Conservation (phyloP, 176 grass and related monocot species). For the Elaeis guineensis region DNA sequence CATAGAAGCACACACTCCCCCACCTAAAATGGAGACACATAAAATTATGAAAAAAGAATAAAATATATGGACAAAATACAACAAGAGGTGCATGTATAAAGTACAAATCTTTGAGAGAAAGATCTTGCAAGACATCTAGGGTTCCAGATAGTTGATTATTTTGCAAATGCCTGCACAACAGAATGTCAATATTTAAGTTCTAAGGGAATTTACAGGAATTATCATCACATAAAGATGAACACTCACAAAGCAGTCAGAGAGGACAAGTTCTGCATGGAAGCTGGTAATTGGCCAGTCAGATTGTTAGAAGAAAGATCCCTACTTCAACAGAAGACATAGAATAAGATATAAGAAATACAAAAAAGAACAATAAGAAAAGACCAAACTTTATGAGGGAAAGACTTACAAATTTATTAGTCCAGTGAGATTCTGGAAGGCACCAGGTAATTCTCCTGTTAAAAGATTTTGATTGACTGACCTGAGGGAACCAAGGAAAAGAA, state of each 20-base stretch:
- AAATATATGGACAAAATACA: not conserved
- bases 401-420: slow-evolving; percentile 19
- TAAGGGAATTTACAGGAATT: not conserved
- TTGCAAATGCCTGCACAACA: slow-evolving; percentile 61
- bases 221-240: not conserved
- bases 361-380: not conserved
- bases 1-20: too few relatives aligned
- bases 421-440: slow-evolving; percentile 14
- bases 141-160: slow-evolving; percentile 66
- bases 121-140: slow-evolving; percentile 78
- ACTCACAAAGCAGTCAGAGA: slow-evolving; percentile 40
- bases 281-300: slow-evolving; percentile 27
- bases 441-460: slow-evolving; percentile 13
- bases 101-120: slow-evolving; percentile 91
- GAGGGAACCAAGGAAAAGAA: not conserved
- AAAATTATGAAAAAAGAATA: too few relatives aligned
- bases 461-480: slow-evolving; percentile 21
- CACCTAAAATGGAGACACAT: too few relatives aligned
- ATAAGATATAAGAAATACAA: not conserved
- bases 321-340: not conserved
- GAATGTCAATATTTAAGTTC: not conserved
- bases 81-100: slow-evolving; percentile 18
- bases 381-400: not conserved
- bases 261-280: slow-evolving; percentile 29
- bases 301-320: slow-evolving; percentile 53